These are phyloP conservation scores for Mycena indigotica DNA, from an alignment of 768 basidiomycete species.

Conservation along the genomic window DNA sequence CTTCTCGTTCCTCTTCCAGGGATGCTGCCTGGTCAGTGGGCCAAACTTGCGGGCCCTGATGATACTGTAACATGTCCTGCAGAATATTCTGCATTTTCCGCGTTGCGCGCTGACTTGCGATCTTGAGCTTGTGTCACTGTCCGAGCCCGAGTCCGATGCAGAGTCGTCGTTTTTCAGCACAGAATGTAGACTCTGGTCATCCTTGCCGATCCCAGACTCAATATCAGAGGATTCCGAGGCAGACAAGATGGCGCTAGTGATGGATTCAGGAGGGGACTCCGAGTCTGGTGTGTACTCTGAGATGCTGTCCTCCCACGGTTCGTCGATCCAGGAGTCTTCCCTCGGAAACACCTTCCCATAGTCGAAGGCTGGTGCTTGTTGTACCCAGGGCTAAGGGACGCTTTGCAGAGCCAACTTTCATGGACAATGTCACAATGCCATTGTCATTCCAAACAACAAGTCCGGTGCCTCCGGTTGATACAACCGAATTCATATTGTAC, in stretches of 20 bases:
- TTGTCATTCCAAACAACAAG: no score
- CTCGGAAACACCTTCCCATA: no score
- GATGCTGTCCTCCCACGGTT: background rate
- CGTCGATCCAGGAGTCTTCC: conserved; percentile 14
- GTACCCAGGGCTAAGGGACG: no score
- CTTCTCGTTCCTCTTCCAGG: conserved; percentile 3
- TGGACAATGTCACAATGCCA: no score
- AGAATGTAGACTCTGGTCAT: no score
- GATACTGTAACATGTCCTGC: background rate
- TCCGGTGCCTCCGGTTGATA: no score
- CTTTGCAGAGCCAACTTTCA: no score
- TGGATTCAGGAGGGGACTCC: background rate
- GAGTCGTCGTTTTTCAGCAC: no score
- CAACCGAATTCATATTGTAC: no score
- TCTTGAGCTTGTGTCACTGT: no score
- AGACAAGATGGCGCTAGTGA: background rate
- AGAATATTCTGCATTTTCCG: conserved; percentile 1
- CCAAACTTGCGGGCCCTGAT: background rate
- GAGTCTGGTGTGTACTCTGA: conserved; percentile 3
- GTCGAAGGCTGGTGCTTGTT: no score
- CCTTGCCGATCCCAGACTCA: no score
- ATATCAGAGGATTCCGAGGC: background rate
- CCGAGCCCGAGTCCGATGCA: background rate
- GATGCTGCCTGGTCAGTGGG: background rate
- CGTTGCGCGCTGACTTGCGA: background rate